Conservation (phyloP, 2,329 filamentous ascomycete species). For the Epichloe typhina region DNA sequence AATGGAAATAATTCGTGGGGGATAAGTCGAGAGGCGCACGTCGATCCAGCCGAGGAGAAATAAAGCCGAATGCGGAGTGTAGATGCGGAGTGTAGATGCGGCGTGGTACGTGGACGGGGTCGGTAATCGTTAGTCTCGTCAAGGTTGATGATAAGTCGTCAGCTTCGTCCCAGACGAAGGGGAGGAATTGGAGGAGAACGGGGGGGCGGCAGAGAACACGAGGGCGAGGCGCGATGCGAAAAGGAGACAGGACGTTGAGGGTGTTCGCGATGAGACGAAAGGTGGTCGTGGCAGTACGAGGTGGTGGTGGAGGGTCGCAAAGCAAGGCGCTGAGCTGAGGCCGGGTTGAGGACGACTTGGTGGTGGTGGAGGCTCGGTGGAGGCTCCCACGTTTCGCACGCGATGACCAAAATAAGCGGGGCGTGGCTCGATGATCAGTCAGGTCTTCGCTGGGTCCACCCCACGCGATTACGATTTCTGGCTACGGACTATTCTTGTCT, state of each 20-base stretch:
- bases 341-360: not conserved
- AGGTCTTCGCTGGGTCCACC: too few relatives aligned
- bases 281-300: conserved; percentile 3
- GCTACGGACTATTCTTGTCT: too few relatives aligned
- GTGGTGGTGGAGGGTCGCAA: conserved; percentile 1
- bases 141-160: not conserved
- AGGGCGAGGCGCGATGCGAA: not conserved
- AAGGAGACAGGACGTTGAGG: not conserved
- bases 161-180: conserved; percentile 4
- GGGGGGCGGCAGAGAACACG: not conserved
- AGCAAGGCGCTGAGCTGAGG: too few relatives aligned
- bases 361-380: not conserved
- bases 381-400: too few relatives aligned
- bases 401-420: too few relatives aligned
- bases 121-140: conserved; percentile 1
- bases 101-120: not conserved
- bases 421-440: too few relatives aligned
- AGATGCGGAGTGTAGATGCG: not conserved
- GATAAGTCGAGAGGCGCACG: not conserved
- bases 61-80: not conserved
- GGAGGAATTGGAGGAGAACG: not conserved
- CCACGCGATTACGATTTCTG: too few relatives aligned
- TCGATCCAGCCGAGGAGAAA: conserved; percentile 1
- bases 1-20: not conserved
- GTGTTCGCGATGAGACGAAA: not conserved